These are phyloP conservation scores for Sequoia sempervirens DNA, from an alignment of 75 land plant genomes.

Conservation along the genomic window DNA sequence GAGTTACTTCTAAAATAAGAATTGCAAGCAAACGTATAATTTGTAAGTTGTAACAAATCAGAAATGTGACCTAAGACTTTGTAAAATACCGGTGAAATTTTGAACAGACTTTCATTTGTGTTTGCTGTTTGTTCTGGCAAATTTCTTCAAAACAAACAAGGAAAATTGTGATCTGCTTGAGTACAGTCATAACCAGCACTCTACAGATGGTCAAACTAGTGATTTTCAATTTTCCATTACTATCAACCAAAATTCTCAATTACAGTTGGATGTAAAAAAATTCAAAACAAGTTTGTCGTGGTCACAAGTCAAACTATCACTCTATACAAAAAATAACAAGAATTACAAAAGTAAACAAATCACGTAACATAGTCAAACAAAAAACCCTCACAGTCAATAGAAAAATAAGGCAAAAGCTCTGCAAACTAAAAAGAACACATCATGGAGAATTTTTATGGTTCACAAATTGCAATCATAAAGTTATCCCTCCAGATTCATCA, in stretches of 20 bases:
- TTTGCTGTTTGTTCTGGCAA: not conserved
- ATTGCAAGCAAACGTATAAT: not conserved
- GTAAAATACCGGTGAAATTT: not conserved
- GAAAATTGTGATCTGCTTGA: not conserved
- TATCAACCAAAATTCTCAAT: not conserved
- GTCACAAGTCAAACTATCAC: not conserved
- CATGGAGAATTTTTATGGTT: not conserved
- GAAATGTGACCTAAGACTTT: not conserved
- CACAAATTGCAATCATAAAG: not conserved
- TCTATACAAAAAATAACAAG: not conserved
- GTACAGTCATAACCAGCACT: not conserved
- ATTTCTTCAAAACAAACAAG: not conserved
- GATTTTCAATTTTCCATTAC: not conserved
- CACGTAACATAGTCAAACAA: not conserved
- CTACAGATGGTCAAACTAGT: not conserved
- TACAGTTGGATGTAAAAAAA: not conserved
- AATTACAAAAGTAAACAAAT: not conserved
- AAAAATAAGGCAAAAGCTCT: not conserved
- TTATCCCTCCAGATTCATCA: not conserved
- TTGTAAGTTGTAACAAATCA: not conserved
- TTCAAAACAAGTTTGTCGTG: not conserved
- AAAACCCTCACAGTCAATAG: not conserved
- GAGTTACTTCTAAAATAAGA: constrained; percentile 2
- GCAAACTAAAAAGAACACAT: not conserved
- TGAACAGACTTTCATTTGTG: not conserved